These are phyloP conservation scores for Vairimorpha apis DNA, from an alignment of 371 early-diverging fungal genomes.

Conservation along the genomic window DNA sequence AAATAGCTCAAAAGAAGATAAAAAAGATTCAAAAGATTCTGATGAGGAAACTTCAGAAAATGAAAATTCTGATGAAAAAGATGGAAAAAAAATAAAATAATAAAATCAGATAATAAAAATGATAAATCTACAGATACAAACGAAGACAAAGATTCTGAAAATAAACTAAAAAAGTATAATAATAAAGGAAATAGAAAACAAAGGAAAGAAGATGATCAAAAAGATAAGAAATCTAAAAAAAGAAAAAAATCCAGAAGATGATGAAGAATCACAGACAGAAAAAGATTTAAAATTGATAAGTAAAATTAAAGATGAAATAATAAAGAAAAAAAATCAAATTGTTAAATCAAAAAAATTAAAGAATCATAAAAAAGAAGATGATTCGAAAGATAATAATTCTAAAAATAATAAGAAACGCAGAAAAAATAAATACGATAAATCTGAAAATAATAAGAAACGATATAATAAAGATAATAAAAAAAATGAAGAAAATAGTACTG, in stretches of 20 bases:
- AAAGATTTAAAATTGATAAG: background rate
- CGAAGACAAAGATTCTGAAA: background rate
- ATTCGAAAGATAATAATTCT: background rate
- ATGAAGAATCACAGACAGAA: background rate
- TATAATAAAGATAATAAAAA: background rate
- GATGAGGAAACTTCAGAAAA: background rate
- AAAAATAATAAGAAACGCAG: constrained; percentile 1
- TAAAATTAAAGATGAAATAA: background rate
- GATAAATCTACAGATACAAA: background rate
- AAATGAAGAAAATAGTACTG: background rate
- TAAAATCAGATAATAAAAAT: background rate
- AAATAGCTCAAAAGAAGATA: no score
- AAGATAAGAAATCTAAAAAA: background rate
- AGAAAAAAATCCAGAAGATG: background rate
- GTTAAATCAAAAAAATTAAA: background rate
- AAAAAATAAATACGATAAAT: background rate
- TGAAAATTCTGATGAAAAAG: background rate
- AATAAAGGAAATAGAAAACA: background rate
- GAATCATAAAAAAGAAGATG: background rate
- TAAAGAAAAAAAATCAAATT: background rate
- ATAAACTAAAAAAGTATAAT: background rate
- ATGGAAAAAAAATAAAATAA: background rate
- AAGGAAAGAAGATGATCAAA: background rate
- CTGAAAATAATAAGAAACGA: constrained; percentile 14
- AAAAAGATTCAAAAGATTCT: background rate